phyloP scores from a whole-genome alignment of 2,329 filamentous ascomycete species.

The Ophiostoma piceae region DNA sequence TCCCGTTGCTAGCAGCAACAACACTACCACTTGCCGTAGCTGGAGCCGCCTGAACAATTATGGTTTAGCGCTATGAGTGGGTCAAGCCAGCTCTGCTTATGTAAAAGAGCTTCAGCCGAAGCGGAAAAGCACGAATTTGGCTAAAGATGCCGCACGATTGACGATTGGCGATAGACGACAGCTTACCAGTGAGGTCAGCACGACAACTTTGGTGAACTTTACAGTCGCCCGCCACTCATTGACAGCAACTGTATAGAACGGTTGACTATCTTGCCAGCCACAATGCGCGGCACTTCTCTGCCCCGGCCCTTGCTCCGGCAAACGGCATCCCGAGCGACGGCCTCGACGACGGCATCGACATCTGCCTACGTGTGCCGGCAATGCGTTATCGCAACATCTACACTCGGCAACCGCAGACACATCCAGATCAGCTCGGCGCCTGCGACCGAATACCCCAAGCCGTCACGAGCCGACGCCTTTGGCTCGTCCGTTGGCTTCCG shows the following conservation, averaged over 20 bases:
- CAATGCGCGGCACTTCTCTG: conserved; percentile 24
- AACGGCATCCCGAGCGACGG: conserved; percentile 20
- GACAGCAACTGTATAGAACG: too few species aligned
- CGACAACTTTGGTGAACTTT: too few species aligned
- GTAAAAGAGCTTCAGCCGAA: background rate
- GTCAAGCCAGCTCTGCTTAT: background rate
- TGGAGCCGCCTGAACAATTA: background rate
- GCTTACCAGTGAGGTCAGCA: background rate
- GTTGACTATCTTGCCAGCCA: background rate
- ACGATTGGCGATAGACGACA: conserved; percentile 19
- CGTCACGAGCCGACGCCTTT: conserved; percentile 50
- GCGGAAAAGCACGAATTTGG: conserved; percentile 9
- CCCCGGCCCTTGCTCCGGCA: conserved; percentile 19
- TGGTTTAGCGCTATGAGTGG: background rate
- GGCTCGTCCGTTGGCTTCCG: conserved; percentile 41
- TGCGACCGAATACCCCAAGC: conserved; percentile 49
- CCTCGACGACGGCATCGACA: conserved; percentile 26
- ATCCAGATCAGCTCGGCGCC: conserved; percentile 61
- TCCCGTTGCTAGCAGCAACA: conserved; percentile 15
- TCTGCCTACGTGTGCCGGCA: conserved; percentile 45
- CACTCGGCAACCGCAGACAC: conserved; percentile 33
- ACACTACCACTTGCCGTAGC: background rate
- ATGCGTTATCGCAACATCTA: conserved; percentile 36
- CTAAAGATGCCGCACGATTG: background rate
- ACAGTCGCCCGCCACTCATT: too few species aligned